phyloP scores from a whole-genome alignment of 208 protist genomes.

The Leishmania tarentolae region DNA sequence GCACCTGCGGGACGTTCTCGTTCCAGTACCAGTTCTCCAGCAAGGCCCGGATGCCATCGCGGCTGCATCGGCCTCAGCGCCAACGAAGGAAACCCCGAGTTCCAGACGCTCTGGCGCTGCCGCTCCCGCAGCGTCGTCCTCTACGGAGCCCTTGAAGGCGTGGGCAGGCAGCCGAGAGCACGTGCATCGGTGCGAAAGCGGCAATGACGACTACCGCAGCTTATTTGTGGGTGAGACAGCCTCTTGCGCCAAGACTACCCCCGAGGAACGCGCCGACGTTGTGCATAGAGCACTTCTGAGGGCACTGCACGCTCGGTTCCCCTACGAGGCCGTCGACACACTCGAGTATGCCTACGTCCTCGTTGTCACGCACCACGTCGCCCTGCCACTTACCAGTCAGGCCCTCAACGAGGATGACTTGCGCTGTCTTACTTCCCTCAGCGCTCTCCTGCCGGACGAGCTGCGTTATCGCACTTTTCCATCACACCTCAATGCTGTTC shows the following conservation, averaged over 20 bases:
- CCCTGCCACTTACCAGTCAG: conserved; percentile 31
- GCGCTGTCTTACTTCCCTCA: conserved; percentile 28
- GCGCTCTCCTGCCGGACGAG: conserved; percentile 48
- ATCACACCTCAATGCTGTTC: conserved; percentile 55
- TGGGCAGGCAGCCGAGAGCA: neutral
- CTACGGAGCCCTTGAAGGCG: neutral
- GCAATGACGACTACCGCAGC: neutral
- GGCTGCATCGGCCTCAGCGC: neutral
- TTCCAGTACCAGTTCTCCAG: conserved; percentile 43
- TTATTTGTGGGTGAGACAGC: neutral
- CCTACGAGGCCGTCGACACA: conserved; percentile 63
- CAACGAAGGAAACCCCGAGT: neutral
- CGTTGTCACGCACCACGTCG: conserved; percentile 55
- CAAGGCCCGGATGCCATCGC: conserved; percentile 17
- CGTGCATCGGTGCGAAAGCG: neutral
- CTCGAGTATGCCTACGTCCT: conserved; percentile 73
- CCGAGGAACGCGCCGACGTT: conserved; percentile 51
- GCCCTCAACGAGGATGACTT: conserved; percentile 40
- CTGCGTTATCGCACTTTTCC: conserved; percentile 59
- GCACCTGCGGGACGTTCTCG: conserved; percentile 40
- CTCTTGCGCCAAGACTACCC: conserved; percentile 26
- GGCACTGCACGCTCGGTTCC: conserved; percentile 55
- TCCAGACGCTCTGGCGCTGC: neutral
- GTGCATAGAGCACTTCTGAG: conserved; percentile 64
- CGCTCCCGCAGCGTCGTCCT: neutral